These are phyloP conservation scores for Acer campestre DNA, from an alignment of 345 rosid species.

Conservation along the genomic window DNA sequence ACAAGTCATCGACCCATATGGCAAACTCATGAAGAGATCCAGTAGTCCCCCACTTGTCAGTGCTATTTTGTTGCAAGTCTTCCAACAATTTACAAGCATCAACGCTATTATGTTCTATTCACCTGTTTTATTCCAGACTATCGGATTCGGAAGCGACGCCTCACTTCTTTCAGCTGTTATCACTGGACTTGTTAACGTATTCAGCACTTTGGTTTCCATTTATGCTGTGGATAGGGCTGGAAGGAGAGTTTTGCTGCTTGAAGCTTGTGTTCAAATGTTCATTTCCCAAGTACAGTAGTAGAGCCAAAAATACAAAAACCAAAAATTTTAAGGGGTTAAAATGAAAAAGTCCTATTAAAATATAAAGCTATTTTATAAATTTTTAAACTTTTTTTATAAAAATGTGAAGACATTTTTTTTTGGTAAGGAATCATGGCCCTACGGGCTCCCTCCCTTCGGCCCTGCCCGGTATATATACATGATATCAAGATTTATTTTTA, in stretches of 20 bases:
- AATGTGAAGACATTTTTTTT: no score
- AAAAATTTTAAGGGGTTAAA: no score
- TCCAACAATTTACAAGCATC: constrained; percentile 50
- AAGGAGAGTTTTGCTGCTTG: constrained; percentile 56
- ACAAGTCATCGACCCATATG: constrained; percentile 47
- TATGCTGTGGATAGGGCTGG: constrained; percentile 62
- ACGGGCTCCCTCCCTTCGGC: no score
- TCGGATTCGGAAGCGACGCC: constrained; percentile 61
- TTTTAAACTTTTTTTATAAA: no score
- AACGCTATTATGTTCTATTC: constrained; percentile 60
- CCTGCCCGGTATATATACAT: no score
- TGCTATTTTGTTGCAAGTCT: constrained; percentile 37
- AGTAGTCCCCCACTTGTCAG: constrained; percentile 45
- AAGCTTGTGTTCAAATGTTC: constrained; percentile 53
- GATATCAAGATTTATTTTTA: no score
- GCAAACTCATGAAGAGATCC: constrained; percentile 39
- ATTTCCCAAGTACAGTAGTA: constrained; percentile 29
- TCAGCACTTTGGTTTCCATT: constrained; percentile 59
- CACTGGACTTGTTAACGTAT: constrained; percentile 58
- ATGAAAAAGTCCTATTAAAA: no score
- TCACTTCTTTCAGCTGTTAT: constrained; percentile 64
- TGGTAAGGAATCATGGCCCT: no score
- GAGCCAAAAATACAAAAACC: no score
- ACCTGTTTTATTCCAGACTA: constrained; percentile 67
- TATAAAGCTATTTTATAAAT: no score